Conservation (phyloP, 352 stramenopile genomes). For the Phytophthora sp. region DNA sequence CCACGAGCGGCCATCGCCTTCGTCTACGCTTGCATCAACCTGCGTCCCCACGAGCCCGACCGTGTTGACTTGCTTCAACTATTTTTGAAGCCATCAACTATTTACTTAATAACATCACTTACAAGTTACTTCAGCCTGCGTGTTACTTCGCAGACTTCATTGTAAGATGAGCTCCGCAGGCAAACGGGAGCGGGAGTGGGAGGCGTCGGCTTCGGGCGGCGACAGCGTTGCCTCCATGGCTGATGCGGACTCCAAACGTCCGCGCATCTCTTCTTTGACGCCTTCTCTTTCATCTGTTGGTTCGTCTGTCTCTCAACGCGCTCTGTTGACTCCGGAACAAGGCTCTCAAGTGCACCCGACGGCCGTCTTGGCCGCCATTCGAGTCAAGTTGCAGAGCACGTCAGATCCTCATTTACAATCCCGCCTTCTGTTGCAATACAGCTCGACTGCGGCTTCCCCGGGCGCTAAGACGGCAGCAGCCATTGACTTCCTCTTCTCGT, state of each 20-base stretch:
- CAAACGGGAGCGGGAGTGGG: slow-evolving; percentile 35
- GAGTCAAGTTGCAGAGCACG: slow-evolving; percentile 43
- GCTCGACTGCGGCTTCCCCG: slow-evolving; percentile 48
- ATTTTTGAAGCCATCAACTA: slow-evolving; percentile 20
- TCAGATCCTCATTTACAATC: slow-evolving; percentile 69
- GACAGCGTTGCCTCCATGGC: slow-evolving; percentile 4
- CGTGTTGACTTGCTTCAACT: slow-evolving; percentile 1
- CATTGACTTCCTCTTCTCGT: slow-evolving; percentile 86
- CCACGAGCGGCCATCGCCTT: slow-evolving; percentile 2
- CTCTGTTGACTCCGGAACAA: slow-evolving; percentile 12
- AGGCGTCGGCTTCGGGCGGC: slow-evolving; percentile 21
- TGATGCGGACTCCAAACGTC: slow-evolving; percentile 25
- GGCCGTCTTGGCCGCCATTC: slow-evolving; percentile 45
- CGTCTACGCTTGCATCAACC: neutral
- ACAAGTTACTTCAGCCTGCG: neutral
- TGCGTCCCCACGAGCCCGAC: no score
- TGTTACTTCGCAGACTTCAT: slow-evolving; percentile 8
- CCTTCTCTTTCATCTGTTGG: slow-evolving; percentile 16
- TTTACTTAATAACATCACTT: slow-evolving; percentile 20
- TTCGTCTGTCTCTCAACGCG: neutral
- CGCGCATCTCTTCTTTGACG: slow-evolving; percentile 18
- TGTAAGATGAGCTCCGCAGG: slow-evolving; percentile 25
- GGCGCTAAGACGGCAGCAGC: slow-evolving; percentile 54
- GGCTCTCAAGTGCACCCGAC: slow-evolving; percentile 29
- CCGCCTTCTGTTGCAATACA: slow-evolving; percentile 67